Evolutionary conservation across 1,284 basidiomycete genomes (phyloP), one percentile per base, ranked within the genome.

Genomic region (Trametes versicolor): DNA sequence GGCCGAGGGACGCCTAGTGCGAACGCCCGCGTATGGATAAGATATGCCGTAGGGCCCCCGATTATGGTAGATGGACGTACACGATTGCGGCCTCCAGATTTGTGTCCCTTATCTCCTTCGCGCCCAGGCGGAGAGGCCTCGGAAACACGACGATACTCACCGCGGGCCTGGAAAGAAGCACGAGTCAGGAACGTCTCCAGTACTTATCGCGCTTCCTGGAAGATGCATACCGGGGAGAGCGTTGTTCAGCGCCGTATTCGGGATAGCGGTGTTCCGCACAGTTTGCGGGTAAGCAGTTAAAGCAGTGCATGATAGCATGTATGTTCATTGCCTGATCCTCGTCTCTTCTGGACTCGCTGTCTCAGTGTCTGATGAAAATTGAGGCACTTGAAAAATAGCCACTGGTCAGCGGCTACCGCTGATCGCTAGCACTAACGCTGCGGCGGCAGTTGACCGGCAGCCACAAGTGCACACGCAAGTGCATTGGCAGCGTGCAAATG

Each of bases 131-230:
- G 57, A 50, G 34, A 29, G 47, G 17, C 9, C 6, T 21, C 57
- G 47, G 57, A 49, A 49, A 47, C 57, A 17, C 57, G 47, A 50
- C 49, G 50, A 23, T 43, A 48, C 29, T 27, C 36, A 36, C 50
- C 29, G 50, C 19, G 2, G 23, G 2, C 50, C 50, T 51, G 50
- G 32, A 50, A 51, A 51, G 50, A 51, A 51, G 50, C 45, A 19
- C 17, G 34, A 7, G 50, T 51, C 50, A 51, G 50, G 50, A 51
- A 51, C 50, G 50, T 4, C 50, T n/a, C 19, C 1, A 7, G 29
- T 10, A 36, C 23, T 36, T 34, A 36, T 51, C 29, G 19, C 4
- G 50, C 29, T 36, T 10, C 23, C 21, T 43, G 45, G 45, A 48
- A 48, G 45, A 48, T 25, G 23, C 50, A n/a, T 36, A 51, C 50